Conservation (phyloP, 2,329 filamentous ascomycete species). For the Alternaria sp. region DNA sequence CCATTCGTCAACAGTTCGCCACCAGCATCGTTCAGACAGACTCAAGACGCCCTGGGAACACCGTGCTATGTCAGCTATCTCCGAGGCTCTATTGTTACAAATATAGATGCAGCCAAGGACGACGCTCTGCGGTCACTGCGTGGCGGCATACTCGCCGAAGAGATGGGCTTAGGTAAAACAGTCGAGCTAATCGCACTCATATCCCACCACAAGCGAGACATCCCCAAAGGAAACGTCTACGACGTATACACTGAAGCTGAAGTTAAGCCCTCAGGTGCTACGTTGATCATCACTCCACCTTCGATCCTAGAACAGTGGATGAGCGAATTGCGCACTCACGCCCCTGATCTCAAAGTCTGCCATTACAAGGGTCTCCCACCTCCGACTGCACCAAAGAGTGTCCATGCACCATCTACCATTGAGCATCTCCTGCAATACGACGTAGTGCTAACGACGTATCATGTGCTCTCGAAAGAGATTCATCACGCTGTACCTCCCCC, state of each 20-base stretch:
- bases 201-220: conserved; percentile 62
- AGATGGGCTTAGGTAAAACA: conserved; percentile 85
- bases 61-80: conserved; percentile 66
- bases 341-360: conserved; percentile 61
- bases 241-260: conserved; percentile 52
- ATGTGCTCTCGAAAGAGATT: conserved; percentile 78
- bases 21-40: conserved; percentile 55
- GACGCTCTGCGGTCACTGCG: conserved; percentile 48
- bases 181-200: conserved; percentile 76
- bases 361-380: conserved; percentile 61
- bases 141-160: conserved; percentile 75
- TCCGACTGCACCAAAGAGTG: conserved; percentile 34
- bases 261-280: conserved; percentile 61
- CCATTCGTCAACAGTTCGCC: conserved; percentile 17
- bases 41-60: conserved; percentile 55
- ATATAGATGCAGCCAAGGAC: conserved; percentile 54
- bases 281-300: conserved; percentile 67
- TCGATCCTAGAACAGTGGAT: conserved; percentile 69
- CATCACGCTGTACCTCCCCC: conserved; percentile 76
- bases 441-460: conserved; percentile 68
- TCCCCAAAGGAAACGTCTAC: conserved; percentile 24
- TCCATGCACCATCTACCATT: conserved; percentile 49
- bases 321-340: conserved; percentile 63
- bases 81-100: conserved; percentile 63
- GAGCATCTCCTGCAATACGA: conserved; percentile 59